phyloP scores from a whole-genome alignment of 1,139 yeast species.

The Hyphopichia buzzinii region DNA sequence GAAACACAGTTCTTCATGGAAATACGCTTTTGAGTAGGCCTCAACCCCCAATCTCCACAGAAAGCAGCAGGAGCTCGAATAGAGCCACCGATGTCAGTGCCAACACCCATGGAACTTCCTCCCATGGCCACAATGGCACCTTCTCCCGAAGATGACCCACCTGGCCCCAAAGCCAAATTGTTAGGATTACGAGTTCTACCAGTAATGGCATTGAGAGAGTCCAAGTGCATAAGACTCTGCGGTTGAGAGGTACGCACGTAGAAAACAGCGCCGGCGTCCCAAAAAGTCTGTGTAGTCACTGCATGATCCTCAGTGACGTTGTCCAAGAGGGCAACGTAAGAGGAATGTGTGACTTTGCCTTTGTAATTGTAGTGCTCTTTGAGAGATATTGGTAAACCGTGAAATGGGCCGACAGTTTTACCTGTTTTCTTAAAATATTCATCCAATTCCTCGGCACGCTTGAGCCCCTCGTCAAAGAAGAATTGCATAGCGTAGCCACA shows the following conservation, averaged over 20 bases:
- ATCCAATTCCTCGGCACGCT: conserved; percentile 33
- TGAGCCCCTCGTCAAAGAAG: conserved; percentile 34
- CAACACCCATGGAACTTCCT: conserved; percentile 25
- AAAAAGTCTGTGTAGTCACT: conserved; percentile 8
- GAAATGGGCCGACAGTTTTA: conserved; percentile 15
- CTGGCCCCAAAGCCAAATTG: conserved; percentile 52
- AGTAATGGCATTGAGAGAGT: conserved; percentile 46
- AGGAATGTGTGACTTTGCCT: conserved; percentile 20
- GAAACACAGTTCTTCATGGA: conserved; percentile 37
- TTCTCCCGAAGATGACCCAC: conserved; percentile 33
- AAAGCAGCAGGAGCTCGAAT: conserved; percentile 28
- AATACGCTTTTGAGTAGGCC: conserved; percentile 19
- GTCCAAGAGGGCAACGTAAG: conserved; percentile 15
- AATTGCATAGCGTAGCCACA: conserved; percentile 36
- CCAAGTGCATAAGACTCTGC: conserved; percentile 56
- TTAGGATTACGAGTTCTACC: conserved; percentile 56
- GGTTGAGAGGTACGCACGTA: conserved; percentile 52
- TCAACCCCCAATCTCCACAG: conserved; percentile 25
- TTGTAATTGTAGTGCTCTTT: conserved; percentile 19
- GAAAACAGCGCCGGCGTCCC: conserved; percentile 18
- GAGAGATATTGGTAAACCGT: conserved; percentile 23
- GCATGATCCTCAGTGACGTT: conserved; percentile 10
- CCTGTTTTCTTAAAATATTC: conserved; percentile 13
- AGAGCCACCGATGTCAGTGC: conserved; percentile 31
- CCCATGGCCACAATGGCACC: conserved; percentile 22